phyloP scores from a whole-genome alignment of 2,329 filamentous ascomycete species.

The Diplocarpon rosae region DNA sequence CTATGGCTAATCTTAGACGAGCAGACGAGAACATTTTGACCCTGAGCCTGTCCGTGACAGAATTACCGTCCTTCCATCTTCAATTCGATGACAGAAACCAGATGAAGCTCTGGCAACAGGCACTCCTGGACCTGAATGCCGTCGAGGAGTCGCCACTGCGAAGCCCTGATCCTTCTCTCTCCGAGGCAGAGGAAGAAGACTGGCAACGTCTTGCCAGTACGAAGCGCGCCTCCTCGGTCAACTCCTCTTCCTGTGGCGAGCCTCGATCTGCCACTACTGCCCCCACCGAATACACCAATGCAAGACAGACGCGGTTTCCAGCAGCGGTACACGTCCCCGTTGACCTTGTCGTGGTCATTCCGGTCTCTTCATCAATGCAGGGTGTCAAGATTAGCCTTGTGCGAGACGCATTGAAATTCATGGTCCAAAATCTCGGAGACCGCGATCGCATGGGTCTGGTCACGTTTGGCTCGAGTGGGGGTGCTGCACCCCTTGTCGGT shows the following conservation, averaged over 20 bases:
- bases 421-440: conserved; percentile 81
- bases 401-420: conserved; percentile 81
- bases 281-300: conserved; percentile 81
- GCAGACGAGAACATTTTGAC: conserved; percentile 76
- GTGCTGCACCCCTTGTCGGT: conserved; percentile 88
- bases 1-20: conserved; percentile 26
- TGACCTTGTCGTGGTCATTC: conserved; percentile 92
- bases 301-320: conserved; percentile 31
- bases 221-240: conserved; percentile 61
- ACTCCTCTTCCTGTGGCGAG: conserved; percentile 70
- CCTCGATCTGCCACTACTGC: conserved; percentile 77
- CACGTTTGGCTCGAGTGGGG: conserved; percentile 89
- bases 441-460: conserved; percentile 94
- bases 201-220: conserved; percentile 51
- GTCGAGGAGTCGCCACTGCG: conserved; percentile 52
- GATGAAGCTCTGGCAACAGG: conserved; percentile 82
- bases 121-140: conserved; percentile 71
- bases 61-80: conserved; percentile 89
- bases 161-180: conserved; percentile 70
- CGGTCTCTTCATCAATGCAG: conserved; percentile 97
- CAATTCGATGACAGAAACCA: conserved; percentile 76
- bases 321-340: conserved; percentile 68
- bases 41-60: conserved; percentile 78
- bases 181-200: conserved; percentile 82
- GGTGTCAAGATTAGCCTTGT: conserved; percentile 96